Conservation (phyloP, 106 monocot species). For the Amphibolis antarctica region DNA sequence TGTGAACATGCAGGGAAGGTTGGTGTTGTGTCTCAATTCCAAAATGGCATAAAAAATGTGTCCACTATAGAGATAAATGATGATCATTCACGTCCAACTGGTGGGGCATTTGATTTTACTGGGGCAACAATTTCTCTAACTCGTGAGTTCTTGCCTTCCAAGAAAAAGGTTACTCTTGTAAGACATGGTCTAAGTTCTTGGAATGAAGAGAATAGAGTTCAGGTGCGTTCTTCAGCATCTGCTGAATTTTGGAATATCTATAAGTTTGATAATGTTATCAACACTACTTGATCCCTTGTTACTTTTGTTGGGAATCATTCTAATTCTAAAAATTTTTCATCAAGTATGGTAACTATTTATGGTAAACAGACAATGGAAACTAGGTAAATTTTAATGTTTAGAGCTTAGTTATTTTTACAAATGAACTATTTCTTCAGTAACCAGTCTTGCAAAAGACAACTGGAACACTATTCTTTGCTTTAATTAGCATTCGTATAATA, state of each 20-base stretch:
- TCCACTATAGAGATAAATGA: slow-evolving; percentile 22
- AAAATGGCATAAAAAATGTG: slow-evolving; percentile 19
- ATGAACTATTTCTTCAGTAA: too few species aligned
- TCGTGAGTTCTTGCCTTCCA: slow-evolving; percentile 24
- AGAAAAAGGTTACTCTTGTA: slow-evolving; percentile 57
- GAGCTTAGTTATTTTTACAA: too few species aligned
- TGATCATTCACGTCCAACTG: slow-evolving; percentile 31
- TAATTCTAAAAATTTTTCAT: too few species aligned
- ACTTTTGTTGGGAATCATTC: neutral
- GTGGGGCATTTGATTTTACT: slow-evolving; percentile 58
- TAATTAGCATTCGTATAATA: too few species aligned
- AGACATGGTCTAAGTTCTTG: slow-evolving; percentile 56
- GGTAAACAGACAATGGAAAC: too few species aligned
- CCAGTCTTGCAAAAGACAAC: too few species aligned
- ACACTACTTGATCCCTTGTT: neutral
- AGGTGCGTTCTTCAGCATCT: slow-evolving; percentile 12
- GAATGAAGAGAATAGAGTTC: slow-evolving; percentile 59
- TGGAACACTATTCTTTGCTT: too few species aligned
- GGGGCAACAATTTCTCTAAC: slow-evolving; percentile 52
- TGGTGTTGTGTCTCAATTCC: slow-evolving; percentile 7
- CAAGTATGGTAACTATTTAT: too few species aligned
- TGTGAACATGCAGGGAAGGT: slow-evolving; percentile 15
- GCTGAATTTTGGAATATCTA: neutral
- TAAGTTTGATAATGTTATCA: neutral
- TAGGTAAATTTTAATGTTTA: too few species aligned